Percentiles rank a stretch among this genome's conserved stretches.
These are phyloP conservation scores for Dryadomyces sulphureus DNA, from an alignment of 2,329 filamentous ascomycete genomes.

Conservation along the genomic window DNA sequence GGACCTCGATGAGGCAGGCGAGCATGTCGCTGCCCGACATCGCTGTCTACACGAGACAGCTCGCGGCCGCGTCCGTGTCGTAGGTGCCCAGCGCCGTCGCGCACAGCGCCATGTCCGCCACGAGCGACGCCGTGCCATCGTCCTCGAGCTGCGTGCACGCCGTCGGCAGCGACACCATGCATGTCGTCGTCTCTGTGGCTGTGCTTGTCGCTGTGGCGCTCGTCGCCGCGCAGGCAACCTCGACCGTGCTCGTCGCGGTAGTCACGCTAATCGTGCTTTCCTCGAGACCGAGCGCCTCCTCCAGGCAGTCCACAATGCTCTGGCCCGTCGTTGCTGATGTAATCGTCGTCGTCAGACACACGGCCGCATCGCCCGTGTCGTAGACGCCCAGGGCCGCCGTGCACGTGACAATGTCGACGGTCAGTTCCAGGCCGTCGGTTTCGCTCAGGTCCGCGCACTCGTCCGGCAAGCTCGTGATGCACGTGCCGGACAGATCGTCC, in stretches of 20 bases:
- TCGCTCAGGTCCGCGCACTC: background rate
- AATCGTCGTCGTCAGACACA: background rate
- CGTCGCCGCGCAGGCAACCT: constrained; percentile 1
- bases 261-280: background rate
- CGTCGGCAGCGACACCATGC: constrained; percentile 1
- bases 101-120: constrained; percentile 15
- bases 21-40: constrained; percentile 5
- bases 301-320: background rate
- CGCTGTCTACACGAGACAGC: constrained; percentile 3
- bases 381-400: background rate
- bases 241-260: background rate
- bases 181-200: background rate
- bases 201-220: background rate
- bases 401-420: background rate
- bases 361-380: background rate
- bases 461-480: background rate
- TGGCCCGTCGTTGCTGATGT: background rate
- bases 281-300: background rate
- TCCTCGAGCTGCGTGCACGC: constrained; percentile 2
- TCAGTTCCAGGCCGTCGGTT: background rate
- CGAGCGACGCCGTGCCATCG: constrained; percentile 1
- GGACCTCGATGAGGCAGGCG: constrained; percentile 4
- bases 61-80: constrained; percentile 9
- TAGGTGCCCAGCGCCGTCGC: constrained; percentile 15
- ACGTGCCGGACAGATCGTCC: background rate